Conservation (phyloP, 2,329 filamentous ascomycete genomes). For the Nannizziopsis arthrosporioides region DNA sequence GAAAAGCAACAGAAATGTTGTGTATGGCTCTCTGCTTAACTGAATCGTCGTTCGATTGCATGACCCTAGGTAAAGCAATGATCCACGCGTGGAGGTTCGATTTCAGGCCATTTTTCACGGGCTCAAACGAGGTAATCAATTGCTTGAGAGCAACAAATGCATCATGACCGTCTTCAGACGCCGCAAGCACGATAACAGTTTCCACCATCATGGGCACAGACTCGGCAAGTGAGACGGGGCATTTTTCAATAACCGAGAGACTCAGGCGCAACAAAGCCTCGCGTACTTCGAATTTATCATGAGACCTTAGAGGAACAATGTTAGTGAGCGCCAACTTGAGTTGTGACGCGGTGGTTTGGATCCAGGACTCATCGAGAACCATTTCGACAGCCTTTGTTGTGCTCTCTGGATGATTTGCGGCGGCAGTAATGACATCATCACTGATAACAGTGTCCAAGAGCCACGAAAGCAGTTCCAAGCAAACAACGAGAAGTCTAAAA, state of each 20-base stretch:
- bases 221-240: slow-evolving; percentile 57
- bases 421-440: slow-evolving; percentile 29
- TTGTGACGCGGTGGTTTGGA: slow-evolving; percentile 67
- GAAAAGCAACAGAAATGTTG: slow-evolving; percentile 64
- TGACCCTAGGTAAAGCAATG: slow-evolving; percentile 63
- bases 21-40: slow-evolving; percentile 59
- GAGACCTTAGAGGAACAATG: slow-evolving; percentile 61
- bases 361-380: slow-evolving; percentile 50
- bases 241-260: slow-evolving; percentile 64
- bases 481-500: slow-evolving; percentile 52
- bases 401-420: slow-evolving; percentile 15
- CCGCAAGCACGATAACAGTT: slow-evolving; percentile 60
- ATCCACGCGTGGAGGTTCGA: slow-evolving; percentile 70
- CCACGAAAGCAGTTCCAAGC: slow-evolving; percentile 46
- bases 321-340: slow-evolving; percentile 71
- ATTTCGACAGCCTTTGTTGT: slow-evolving; percentile 27
- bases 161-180: slow-evolving; percentile 35
- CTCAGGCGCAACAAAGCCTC: slow-evolving; percentile 59
- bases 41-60: slow-evolving; percentile 75
- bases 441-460: slow-evolving; percentile 37
- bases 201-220: slow-evolving; percentile 65
- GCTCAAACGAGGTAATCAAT: slow-evolving; percentile 50
- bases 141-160: slow-evolving; percentile 41
- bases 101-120: slow-evolving; percentile 53
- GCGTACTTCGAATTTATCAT: slow-evolving; percentile 58